These are phyloP conservation scores for Penicillium desertorum DNA, from an alignment of 495 filamentous ascomycete genomes.

Conservation along the genomic window DNA sequence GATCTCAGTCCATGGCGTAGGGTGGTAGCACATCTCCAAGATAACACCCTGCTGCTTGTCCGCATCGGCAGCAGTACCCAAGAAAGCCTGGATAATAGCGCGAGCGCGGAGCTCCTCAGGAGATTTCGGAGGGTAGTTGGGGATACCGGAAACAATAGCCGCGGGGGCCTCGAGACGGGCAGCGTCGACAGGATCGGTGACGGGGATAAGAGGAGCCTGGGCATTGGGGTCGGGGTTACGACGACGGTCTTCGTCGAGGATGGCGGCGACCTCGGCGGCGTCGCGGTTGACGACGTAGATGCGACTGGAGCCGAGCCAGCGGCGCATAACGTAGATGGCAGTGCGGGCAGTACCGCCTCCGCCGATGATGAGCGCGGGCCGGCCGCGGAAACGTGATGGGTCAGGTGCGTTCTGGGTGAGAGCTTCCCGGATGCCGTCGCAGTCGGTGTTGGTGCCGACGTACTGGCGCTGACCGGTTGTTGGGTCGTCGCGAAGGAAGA, in stretches of 20 bases:
- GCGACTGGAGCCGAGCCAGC: conserved; percentile 60
- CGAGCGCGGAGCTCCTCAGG: conserved; percentile 57
- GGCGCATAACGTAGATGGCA: conserved; percentile 66
- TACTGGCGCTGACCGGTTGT: conserved; percentile 43
- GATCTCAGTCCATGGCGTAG: conserved; percentile 63
- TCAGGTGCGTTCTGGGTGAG: conserved; percentile 58
- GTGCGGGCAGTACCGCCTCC: conserved; percentile 70
- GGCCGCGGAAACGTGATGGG: conserved; percentile 45
- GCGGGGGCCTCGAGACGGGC: conserved; percentile 54
- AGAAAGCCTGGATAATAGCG: conserved; percentile 54
- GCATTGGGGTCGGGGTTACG: conserved; percentile 39
- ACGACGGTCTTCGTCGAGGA: conserved; percentile 51
- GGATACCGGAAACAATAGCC: conserved; percentile 65
- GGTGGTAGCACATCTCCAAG: conserved; percentile 80
- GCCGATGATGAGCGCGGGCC: conserved; percentile 61
- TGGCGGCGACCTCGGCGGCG: conserved; percentile 57
- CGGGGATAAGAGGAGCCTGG: conserved; percentile 51
- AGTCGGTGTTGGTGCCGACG: conserved; percentile 75
- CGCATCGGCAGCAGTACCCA: conserved; percentile 32
- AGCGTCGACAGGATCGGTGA: conserved; percentile 57
- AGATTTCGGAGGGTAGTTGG: conserved; percentile 65
- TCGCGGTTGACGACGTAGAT: conserved; percentile 75
- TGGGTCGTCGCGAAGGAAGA: conserved; percentile 56
- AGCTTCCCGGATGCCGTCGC: conserved; percentile 67
- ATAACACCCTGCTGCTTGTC: conserved; percentile 59